Evolutionary conservation across 345 rosid genomes (phyloP), one percentile per base, ranked within the genome.

Genomic region (Luvunga scandens): DNA sequence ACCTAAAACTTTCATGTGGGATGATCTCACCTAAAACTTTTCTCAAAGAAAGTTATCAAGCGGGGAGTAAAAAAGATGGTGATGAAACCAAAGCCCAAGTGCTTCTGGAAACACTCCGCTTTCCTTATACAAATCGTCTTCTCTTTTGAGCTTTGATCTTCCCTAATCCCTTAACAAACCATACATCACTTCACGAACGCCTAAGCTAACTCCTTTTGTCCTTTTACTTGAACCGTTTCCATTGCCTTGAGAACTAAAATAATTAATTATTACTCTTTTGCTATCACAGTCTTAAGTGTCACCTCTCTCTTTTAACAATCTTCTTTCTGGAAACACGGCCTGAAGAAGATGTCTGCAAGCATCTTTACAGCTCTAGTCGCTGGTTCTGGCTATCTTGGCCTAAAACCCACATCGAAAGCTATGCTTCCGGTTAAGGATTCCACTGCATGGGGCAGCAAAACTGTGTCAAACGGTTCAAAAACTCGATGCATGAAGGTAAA

Each of bases 401-500:
- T 86, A 34, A 88, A 81, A 78, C 75, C 85, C 64, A 73, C 25
- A 75, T 53, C 76, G 21, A 50, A 79, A 31, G 83, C 78, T 75
- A 80, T 74, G 75, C 60, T 83, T 77, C 84, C 85, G 1, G 73
- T 38, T 4, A 85, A 84, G 59, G 84, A 81, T 71, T 82, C 84
- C 38, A 18, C 83, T 65, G 50, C 82, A 6, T 90, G 92, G 91
- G 86, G 76, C 72, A 57, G 30, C 64, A 90, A 76, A 75, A 83
- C 90, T n/a, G 86, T 86, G 74, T 85, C 95, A 33, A 88, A 85
- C 69, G 92, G 92, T 8, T 90, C 89, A 14, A 90, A 63, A 68
- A 80, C 71, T 62, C 69, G 9, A 16, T 91, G 96, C 80, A 90
- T 91, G 92, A 91, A 88, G 95, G 93, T 91, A 75, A 45, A 42